Conservation (phyloP, 179 eudicot genomes). For the Heliamphora pulchella region DNA sequence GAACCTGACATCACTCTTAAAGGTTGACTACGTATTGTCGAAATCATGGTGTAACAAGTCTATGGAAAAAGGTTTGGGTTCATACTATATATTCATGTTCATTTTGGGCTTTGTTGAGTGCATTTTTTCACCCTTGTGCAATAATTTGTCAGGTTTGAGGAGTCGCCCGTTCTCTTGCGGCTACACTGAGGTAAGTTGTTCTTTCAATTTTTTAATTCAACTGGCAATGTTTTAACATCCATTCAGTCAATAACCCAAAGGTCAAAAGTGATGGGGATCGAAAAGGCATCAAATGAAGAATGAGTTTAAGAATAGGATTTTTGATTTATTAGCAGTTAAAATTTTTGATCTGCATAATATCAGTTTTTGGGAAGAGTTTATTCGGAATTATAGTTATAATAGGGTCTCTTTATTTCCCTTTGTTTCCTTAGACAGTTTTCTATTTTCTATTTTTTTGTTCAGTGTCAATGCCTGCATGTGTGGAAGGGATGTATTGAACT, state of each 20-base stretch:
- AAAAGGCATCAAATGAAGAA: not conserved
- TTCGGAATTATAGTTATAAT: not conserved
- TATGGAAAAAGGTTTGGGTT: not conserved
- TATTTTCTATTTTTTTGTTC: too few species aligned
- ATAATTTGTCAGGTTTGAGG: slow-evolving; percentile 17
- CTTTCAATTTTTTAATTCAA: too few species aligned
- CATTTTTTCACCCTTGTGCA: not conserved
- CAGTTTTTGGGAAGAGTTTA: not conserved
- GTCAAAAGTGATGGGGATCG: not conserved
- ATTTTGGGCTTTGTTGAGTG: not conserved
- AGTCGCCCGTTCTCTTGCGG: not conserved
- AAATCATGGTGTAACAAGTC: not conserved
- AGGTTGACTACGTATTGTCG: not conserved
- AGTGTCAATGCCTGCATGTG: too few species aligned
- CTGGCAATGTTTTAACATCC: not conserved
- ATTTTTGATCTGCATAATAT: too few species aligned
- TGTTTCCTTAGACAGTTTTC: too few species aligned
- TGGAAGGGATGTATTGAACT: too few species aligned
- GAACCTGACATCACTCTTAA: not conserved
- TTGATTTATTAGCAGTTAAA: not conserved
- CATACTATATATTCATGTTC: not conserved
- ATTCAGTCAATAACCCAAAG: not conserved
- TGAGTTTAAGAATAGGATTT: not conserved
- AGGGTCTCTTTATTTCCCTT: not conserved
- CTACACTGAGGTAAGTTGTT: slow-evolving; percentile 5